Evolutionary conservation across 352 stramenopile genomes (phyloP), one percentile per base, ranked within the genome.

Genomic region (Phytophthora pinifolia): DNA sequence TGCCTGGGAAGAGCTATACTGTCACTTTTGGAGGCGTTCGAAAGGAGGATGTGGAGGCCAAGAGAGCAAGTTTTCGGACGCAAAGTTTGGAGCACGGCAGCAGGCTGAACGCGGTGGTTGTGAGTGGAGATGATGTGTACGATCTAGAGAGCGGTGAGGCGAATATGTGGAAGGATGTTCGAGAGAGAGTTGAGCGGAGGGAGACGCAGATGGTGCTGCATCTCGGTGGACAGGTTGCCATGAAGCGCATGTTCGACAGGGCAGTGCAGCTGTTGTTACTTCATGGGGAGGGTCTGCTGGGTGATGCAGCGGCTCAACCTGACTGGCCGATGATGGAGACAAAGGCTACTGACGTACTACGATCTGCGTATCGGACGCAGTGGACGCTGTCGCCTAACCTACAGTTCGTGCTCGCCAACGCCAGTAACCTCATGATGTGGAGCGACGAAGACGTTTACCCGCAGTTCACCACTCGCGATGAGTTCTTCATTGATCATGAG

Each of bases 341-440:
- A 4, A 53, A 72, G 3, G 76, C 72, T 10, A 70, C 72, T 35
- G 79, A 88, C 9, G 62, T 75, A 4, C 44, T 94, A 29, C 65
- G 83, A 7, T 75, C 66, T 1, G 79, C 81, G 18, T 94, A 94
- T 48, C 69, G 79, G 1, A 78, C 79, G 9, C 77, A 89, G 46
- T 94, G 83, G 83, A 85, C 57, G 3, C 52, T 89, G 32, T 47
- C 55, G 12, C 50, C 62, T 1, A 65, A 77, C 25, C 50, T 83
- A 18, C 74, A 65, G 17, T 65, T 72, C 9, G 78, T 90, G 22
- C 69, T 94, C 8, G 77, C 81, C 1, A 75, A 83, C 27, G 60
- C 74, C 20, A 81, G 79, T n/a, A 89, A 92, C 38, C 46, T 91
- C 12, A 94, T 94, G 83, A 76, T 94, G 52, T 92, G 79, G 76